Evolutionary conservation across 139 green algal species (phyloP).

Genomic region (Tetradesmus lagerheimii): DNA sequence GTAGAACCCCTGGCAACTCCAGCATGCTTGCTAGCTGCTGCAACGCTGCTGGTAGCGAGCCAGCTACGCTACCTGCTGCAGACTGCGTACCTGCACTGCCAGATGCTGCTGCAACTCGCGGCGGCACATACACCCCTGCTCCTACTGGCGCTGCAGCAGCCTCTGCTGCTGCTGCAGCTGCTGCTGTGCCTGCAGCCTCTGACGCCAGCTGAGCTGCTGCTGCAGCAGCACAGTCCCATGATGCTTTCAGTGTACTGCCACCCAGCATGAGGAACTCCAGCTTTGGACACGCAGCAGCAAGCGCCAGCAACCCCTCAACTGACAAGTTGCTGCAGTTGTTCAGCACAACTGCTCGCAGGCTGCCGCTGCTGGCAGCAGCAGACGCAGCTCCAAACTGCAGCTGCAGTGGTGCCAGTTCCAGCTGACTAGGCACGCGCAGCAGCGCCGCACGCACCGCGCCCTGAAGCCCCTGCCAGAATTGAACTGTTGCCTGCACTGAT

Average conservation of each 20-base stretch:
- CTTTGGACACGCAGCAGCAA: conserved; percentile 61
- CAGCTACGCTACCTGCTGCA: not conserved
- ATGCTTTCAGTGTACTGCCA: conserved; percentile 52
- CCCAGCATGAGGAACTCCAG: conserved; percentile 75
- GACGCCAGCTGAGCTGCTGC: not conserved
- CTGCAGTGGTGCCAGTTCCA: not conserved
- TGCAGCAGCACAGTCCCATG: not conserved
- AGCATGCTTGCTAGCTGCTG: conserved; percentile 15
- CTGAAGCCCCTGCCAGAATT: not conserved
- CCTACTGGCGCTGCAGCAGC: not conserved
- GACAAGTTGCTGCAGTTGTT: conserved; percentile 68
- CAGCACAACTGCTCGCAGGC: conserved; percentile 64
- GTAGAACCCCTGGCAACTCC: conserved; percentile 43
- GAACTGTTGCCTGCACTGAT: not conserved
- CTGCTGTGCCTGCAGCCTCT: not conserved
- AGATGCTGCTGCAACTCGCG: not conserved
- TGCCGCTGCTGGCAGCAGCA: not conserved
- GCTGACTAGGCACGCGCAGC: not conserved
- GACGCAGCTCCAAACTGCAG: not conserved
- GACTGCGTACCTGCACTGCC: not conserved
- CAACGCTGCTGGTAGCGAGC: not conserved
- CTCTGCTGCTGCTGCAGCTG: not conserved
- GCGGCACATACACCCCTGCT: conserved; percentile 1
- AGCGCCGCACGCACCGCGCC: not conserved
- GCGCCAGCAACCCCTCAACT: conserved; percentile 35